Percentiles rank a stretch among this genome's conserved stretches.
Evolutionary conservation across 768 basidiomycete genomes (phyloP).

Genomic region (Lactifluus piperatus): DNA sequence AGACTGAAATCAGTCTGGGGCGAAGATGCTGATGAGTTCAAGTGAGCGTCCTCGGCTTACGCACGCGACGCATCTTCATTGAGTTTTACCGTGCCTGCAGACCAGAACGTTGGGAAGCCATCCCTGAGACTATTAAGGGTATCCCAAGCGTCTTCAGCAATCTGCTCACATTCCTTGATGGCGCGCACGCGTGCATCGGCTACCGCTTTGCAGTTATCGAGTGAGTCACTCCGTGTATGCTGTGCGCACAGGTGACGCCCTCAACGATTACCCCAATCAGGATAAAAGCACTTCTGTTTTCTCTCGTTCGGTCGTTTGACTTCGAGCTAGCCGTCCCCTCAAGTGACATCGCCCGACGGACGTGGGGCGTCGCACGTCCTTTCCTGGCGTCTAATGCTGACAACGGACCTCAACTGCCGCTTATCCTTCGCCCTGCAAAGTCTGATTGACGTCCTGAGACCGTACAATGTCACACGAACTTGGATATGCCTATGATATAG

Average conservation of each 20-base stretch:
- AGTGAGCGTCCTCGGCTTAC: too few relatives aligned
- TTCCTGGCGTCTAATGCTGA: too few relatives aligned
- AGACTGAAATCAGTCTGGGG: too few relatives aligned
- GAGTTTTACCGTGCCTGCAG: neutral
- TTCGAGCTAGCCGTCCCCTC: too few relatives aligned
- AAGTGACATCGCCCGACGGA: conserved; percentile 5
- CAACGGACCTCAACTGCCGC: conserved; percentile 13
- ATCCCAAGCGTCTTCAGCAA: conserved; percentile 16
- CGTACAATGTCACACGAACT: neutral
- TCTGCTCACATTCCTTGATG: conserved; percentile 14
- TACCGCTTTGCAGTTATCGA: too few relatives aligned
- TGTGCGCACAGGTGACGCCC: neutral
- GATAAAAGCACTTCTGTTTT: conserved; percentile 23
- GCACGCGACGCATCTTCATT: too few relatives aligned
- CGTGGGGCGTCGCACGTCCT: conserved; percentile 13
- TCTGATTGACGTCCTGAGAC: too few relatives aligned
- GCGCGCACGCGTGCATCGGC: too few relatives aligned
- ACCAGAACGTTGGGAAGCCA: conserved; percentile 19
- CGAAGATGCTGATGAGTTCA: too few relatives aligned
- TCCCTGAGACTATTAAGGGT: conserved; percentile 5
- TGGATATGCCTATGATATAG: neutral
- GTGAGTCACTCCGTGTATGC: too few relatives aligned
- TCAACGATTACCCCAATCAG: neutral
- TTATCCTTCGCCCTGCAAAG: conserved; percentile 9
- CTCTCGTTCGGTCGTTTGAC: too few relatives aligned